These are phyloP conservation scores for Penicillium frequentans DNA, from an alignment of 2,329 filamentous ascomycete genomes.

Conservation along the genomic window DNA sequence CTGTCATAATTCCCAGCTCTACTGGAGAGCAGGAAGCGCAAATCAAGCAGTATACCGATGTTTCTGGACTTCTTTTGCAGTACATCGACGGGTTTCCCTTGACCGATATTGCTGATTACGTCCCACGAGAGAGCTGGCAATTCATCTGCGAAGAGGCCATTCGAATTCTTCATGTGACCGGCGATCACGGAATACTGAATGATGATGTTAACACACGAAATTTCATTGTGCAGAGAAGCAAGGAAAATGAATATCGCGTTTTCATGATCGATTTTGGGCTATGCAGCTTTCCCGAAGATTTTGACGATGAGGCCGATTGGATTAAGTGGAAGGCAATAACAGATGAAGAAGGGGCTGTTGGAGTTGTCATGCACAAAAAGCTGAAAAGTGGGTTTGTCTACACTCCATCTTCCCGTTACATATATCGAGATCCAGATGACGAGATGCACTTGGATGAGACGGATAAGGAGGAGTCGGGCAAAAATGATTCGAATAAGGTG, in stretches of 20 bases:
- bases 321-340: conserved; percentile 9
- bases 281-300: conserved; percentile 13
- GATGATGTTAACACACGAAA: conserved; percentile 18
- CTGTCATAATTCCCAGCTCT: background rate
- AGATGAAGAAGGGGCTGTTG: conserved; percentile 22
- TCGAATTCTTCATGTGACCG: conserved; percentile 12
- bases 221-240: conserved; percentile 11
- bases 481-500: too few species aligned
- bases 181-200: conserved; percentile 19
- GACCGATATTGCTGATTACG: conserved; percentile 7
- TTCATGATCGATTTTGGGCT: conserved; percentile 8
- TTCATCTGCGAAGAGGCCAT: conserved; percentile 21
- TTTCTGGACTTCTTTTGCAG: conserved; percentile 18
- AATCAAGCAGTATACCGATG: conserved; percentile 3
- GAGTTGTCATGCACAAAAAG: conserved; percentile 14
- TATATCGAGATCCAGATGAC: background rate
- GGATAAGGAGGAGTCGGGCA: too few species aligned
- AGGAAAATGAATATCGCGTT: background rate
- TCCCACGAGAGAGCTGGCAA: conserved; percentile 15
- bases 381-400: conserved; percentile 19
- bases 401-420: conserved; percentile 10
- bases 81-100: conserved; percentile 14
- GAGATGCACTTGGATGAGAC: too few species aligned
- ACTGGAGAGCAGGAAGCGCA: background rate
- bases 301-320: conserved; percentile 13